phyloP scores from a whole-genome alignment of 2,329 filamentous ascomycete species.

The Dryadomyces quercus-mongolicae region DNA sequence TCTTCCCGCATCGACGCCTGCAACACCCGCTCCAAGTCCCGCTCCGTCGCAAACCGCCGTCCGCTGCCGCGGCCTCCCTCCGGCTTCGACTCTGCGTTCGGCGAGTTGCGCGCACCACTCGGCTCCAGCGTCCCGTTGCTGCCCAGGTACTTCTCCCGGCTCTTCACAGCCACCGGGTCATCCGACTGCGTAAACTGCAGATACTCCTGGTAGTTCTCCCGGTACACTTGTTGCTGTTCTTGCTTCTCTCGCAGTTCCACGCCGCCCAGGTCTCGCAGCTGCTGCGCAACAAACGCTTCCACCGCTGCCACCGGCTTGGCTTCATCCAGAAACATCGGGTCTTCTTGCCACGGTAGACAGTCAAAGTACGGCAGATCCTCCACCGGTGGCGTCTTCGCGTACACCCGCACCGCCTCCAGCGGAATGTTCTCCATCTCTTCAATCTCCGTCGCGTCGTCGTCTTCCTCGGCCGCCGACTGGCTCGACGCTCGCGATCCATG shows the following conservation, averaged over 20 bases:
- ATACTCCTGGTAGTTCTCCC: conserved; percentile 36
- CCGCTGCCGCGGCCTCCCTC: conserved; percentile 42
- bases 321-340: conserved; percentile 30
- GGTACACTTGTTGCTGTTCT: conserved; percentile 28
- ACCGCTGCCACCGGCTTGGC: conserved; percentile 27
- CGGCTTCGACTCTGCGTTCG: conserved; percentile 33
- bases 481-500: conserved; percentile 23
- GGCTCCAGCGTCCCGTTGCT: conserved; percentile 21
- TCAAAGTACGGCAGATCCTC: conserved; percentile 39
- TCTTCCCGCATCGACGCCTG: conserved; percentile 61
- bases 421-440: conserved; percentile 39
- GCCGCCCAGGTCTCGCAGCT: conserved; percentile 29
- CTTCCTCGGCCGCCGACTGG: conserved; percentile 34
- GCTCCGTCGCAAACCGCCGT: conserved; percentile 55
- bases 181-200: conserved; percentile 43
- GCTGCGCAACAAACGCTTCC: conserved; percentile 32
- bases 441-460: conserved; percentile 41
- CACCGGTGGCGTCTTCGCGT: conserved; percentile 40
- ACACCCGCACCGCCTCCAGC: conserved; percentile 36
- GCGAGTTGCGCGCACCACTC: conserved; percentile 13
- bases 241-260: conserved; percentile 26
- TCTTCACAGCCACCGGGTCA: conserved; percentile 41
- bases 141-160: conserved; percentile 38
- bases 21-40: conserved; percentile 59
- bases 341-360: conserved; percentile 34